Percentiles rank a stretch among this genome's conserved stretches.
Conservation (phyloP, 805 yeast genomes). For the Metschnikowia vanudenii region DNA sequence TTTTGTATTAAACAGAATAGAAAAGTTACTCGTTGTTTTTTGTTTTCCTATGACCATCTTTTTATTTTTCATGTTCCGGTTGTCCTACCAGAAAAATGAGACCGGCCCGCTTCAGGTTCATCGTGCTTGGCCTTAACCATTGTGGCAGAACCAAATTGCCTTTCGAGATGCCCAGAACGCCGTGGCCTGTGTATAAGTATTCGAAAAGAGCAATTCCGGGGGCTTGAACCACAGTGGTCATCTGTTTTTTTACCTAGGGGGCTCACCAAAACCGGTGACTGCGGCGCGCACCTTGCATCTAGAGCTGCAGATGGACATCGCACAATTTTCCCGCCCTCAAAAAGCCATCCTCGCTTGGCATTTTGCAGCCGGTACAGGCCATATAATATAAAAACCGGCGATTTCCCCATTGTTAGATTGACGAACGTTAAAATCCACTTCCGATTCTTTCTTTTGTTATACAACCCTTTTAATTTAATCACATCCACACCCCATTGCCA, state of each 20-base stretch:
- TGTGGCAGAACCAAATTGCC: constrained; percentile 6
- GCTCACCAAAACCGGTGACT: neutral
- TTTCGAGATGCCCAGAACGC: constrained; percentile 9
- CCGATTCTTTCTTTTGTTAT: too few species aligned
- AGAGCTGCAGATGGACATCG: constrained; percentile 6
- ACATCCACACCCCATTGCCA: neutral
- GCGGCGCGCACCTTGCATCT: neutral
- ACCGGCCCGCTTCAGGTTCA: constrained; percentile 2
- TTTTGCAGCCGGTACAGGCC: constrained; percentile 11
- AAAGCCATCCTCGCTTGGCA: constrained; percentile 3
- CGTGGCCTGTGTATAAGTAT: constrained; percentile 4
- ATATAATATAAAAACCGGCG: constrained; percentile 1
- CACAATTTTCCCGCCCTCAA: neutral
- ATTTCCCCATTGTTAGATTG: neutral
- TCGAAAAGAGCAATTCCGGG: constrained; percentile 1
- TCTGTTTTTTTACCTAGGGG: neutral
- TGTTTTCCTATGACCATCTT: too few species aligned
- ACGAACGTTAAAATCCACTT: too few species aligned
- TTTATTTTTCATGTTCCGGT: too few species aligned
- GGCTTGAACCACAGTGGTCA: constrained; percentile 8
- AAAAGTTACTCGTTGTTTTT: too few species aligned
- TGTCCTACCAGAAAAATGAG: neutral
- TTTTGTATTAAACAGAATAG: too few species aligned
- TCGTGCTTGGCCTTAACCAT: neutral
- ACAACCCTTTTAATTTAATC: too few species aligned